Base-by-base conservation (phyloP, 1,284 basidiomycete species). In the Papiliotrema terrestris region DNA sequence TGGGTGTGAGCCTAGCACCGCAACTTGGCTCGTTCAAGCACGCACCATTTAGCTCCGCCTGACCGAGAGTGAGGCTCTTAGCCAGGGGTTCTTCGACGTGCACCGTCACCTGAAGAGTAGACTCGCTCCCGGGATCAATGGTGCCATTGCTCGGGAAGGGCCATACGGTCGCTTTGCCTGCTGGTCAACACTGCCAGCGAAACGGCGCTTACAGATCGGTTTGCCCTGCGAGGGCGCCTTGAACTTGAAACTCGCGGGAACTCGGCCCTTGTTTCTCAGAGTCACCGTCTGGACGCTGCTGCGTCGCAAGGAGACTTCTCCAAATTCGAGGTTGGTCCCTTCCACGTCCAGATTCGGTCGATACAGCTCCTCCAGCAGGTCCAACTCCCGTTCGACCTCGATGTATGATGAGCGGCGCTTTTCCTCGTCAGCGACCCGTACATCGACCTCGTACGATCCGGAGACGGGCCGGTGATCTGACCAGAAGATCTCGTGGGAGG, bases 341-440 rank as follows among this genome's bases (percentile, higher is more conserved):
- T 74, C 75, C 49, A 80, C 79, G 56, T 77, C 78, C 52, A 81
- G 58, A n/a, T 77, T 75, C 20, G 78, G 78, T 9, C 81, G 78
- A 57, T 78, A 80, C 2, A 72, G 63, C 35, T 66, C 69, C 44
- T 78, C 74, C 19, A 84, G 65, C 22, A 62, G 67, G 23, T 76
- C 68, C 47, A 83, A 65, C 52, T 73, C 77, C 35, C 59, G 51
- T 36, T 67, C 62, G 45, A 78, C 69, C 3, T 50, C 58, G 17
- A 80, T 61, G 8, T 82, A 64, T 11, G 65, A 64, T 47, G 79
- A 75, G 38, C 46, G 54, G 3, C 69, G 61, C 47, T 64, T 67
- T 5, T 56, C 45, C 29, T 60, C 62, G 51, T 73, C 68, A 1
- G 60, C 65, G 4, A 71, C 61, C 8, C 67, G 52, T 1, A 62